Conservation (phyloP, 306 rosid species). For the Malus orientalis region DNA sequence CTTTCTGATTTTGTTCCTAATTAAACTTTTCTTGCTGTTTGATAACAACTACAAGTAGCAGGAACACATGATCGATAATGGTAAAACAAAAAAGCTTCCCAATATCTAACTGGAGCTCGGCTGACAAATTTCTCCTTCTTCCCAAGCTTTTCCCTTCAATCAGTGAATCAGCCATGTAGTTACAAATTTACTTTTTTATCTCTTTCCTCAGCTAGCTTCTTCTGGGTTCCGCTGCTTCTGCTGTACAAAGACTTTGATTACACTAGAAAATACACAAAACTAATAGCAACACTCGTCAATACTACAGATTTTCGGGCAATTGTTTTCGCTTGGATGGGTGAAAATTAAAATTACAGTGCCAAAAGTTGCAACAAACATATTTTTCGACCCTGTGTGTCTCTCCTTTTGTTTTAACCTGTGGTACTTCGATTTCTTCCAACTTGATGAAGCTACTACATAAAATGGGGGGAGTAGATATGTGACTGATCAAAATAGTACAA, state of each 20-base stretch:
- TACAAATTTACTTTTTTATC: slow-evolving; percentile 3
- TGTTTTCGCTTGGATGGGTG: slow-evolving; percentile 16
- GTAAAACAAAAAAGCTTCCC: slow-evolving; percentile 10
- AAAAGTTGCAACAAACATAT: slow-evolving; percentile 34
- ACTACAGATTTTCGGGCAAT: slow-evolving; percentile 16
- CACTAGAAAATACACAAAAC: slow-evolving; percentile 31
- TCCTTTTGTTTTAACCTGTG: slow-evolving; percentile 49
- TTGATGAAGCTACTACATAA: slow-evolving; percentile 39
- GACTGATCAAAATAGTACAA: slow-evolving; percentile 40
- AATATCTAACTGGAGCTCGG: slow-evolving; percentile 3
- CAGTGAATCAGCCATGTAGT: slow-evolving; percentile 35
- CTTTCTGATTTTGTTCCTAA: slow-evolving; percentile 28
- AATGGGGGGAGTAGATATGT: slow-evolving; percentile 13
- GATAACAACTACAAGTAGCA: slow-evolving; percentile 30
- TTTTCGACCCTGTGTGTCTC: slow-evolving; percentile 22
- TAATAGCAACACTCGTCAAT: not conserved
- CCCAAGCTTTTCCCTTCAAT: not conserved
- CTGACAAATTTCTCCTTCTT: not conserved
- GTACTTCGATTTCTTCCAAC: slow-evolving; percentile 34
- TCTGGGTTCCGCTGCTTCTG: slow-evolving; percentile 27
- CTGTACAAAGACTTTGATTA: slow-evolving; percentile 47
- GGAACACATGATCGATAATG: not conserved
- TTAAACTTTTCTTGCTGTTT: slow-evolving; percentile 25
- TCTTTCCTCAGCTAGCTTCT: slow-evolving; percentile 7
- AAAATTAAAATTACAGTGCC: slow-evolving; percentile 35